Base-by-base conservation (phyloP, 2,329 filamentous ascomycete species). In the Penicillium verrucosum region DNA sequence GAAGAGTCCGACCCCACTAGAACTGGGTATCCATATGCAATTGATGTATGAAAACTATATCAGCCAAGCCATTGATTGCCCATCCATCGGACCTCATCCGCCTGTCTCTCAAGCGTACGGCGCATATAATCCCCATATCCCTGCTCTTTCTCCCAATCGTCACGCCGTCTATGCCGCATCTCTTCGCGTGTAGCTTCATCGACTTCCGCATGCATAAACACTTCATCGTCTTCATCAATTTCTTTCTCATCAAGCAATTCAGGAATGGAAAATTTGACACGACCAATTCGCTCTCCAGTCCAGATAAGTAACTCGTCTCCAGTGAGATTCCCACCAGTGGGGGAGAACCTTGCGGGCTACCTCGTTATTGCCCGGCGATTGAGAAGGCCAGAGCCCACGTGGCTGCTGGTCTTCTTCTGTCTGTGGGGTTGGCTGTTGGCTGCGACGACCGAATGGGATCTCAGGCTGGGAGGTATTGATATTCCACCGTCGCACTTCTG, bases 251-350 rank as follows among this genome's bases (percentile, higher is more conserved):
- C 71, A 25, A 73, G 68, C n/a, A 43, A 73, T 66, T 73, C 68
- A 3, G 61, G 60, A 43, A 78, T 75, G 1, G 85, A 84, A 68
- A 89, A 89, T 53, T 77, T 80, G 21, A 95, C 73, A 56, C 94
- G 78, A 0, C 91, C 92, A 45, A 96, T 77, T 61, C 86, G 87
- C 57, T 96, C 91, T 18, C 91, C 92, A 0, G 92, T 96, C 92
- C 92, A 96, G 45, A 96, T 80, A 4, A 96, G 73, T 12, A 97
- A 74, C 65, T 93, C 88, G 66, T 91, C 86, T 48, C 83, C 74
- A 27, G 61, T 69, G 46, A 78, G 66, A 44, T 73, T 74, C 5
- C 66, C 68, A 27, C 74, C 73, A 45, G 83, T 87, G 3, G 89
- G 89, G 87, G 2, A 93, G 65, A 42, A 96, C 84, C 70, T 95